Conservation (phyloP, 2,329 filamentous ascomycete species). For the Berkeleyomyces basicola region DNA sequence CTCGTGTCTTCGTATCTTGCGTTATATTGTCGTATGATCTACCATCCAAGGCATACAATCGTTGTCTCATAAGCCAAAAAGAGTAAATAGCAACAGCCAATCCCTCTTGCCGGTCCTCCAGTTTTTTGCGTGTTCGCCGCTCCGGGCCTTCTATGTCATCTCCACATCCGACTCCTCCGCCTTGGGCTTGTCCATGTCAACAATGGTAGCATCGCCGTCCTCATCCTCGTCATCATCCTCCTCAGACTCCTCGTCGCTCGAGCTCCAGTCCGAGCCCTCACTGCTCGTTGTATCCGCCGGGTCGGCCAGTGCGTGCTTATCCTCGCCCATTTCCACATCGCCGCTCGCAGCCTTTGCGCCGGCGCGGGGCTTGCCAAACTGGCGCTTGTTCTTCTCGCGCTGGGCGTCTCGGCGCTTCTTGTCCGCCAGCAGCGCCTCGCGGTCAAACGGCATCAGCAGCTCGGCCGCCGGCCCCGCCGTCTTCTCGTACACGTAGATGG, state of each 20-base stretch:
- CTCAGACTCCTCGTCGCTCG: conserved; percentile 7
- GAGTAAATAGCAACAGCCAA: background rate
- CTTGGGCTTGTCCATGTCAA: background rate
- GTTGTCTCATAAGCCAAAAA: background rate
- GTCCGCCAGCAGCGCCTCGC: conserved; percentile 6
- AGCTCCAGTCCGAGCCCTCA: conserved; percentile 12
- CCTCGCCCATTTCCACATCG: conserved; percentile 1
- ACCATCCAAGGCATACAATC: background rate
- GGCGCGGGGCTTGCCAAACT: background rate
- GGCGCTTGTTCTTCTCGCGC: conserved; percentile 6
- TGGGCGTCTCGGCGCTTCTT: background rate
- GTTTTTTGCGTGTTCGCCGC: background rate
- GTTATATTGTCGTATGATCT: background rate
- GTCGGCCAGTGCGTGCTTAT: conserved; percentile 3
- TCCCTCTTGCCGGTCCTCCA: background rate
- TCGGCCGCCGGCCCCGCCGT: conserved; percentile 7
- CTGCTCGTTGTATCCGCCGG: conserved; percentile 11
- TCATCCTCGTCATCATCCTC: background rate
- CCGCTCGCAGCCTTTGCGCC: conserved; percentile 4
- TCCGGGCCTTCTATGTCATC: background rate
- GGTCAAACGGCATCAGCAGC: conserved; percentile 11
- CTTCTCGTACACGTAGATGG: conserved; percentile 31
- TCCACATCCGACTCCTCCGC: background rate
- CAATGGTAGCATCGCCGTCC: background rate
- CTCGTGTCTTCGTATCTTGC: background rate